Evolutionary conservation across 371 early-diverging fungal genomes (phyloP).

Genomic region (Mucor racemosus): DNA sequence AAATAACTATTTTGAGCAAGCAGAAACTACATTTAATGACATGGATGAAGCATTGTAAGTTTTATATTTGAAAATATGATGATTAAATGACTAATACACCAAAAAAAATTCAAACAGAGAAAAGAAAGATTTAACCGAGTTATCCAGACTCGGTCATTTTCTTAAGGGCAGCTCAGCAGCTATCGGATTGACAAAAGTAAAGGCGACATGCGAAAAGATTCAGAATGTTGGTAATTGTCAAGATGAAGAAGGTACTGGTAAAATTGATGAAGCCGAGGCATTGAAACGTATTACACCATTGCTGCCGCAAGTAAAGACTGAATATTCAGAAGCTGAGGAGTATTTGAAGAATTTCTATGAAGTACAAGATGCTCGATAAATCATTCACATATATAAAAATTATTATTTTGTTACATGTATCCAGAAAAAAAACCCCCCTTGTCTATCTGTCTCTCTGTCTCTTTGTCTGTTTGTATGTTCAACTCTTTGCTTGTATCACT

Average conservation of each 20-base stretch:
- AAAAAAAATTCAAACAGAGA: slow-evolving; percentile 46
- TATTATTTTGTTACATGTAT: not conserved
- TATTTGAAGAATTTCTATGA: slow-evolving; percentile 79
- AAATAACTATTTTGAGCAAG: slow-evolving; percentile 77
- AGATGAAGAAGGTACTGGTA: slow-evolving; percentile 63
- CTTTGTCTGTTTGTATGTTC: not conserved
- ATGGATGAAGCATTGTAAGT: slow-evolving; percentile 77
- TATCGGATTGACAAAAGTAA: slow-evolving; percentile 84
- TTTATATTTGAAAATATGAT: not conserved
- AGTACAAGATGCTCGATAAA: slow-evolving; percentile 49
- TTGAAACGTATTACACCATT: slow-evolving; percentile 62
- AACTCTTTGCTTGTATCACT: not conserved
- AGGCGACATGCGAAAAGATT: slow-evolving; percentile 83
- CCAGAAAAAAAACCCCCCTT: not conserved
- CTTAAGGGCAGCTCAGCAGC: slow-evolving; percentile 92
- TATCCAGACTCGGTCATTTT: slow-evolving; percentile 88
- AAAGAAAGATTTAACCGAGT: slow-evolving; percentile 67
- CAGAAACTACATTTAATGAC: slow-evolving; percentile 66
- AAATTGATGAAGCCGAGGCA: slow-evolving; percentile 65
- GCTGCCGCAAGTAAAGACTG: slow-evolving; percentile 66
- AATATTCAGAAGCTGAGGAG: slow-evolving; percentile 77
- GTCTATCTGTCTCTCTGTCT: not conserved
- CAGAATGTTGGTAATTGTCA: slow-evolving; percentile 83
- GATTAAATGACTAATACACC: slow-evolving; percentile 6
- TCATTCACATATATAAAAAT: not conserved